Conservation (phyloP, 257 asterid genomes). For the Schizonepeta tenuifolia region DNA sequence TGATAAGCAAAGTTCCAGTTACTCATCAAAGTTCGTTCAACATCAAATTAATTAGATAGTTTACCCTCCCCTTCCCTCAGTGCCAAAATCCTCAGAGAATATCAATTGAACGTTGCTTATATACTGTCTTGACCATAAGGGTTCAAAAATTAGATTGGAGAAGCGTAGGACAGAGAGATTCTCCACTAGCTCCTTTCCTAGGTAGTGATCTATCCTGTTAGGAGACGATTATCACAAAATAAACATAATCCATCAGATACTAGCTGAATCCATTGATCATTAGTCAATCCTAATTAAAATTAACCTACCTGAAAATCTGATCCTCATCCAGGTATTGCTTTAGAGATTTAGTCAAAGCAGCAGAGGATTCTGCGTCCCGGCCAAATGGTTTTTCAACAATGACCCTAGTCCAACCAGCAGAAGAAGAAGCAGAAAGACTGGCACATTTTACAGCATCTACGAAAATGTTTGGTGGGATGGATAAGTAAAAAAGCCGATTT, state of each 20-base stretch:
- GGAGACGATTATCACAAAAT: not conserved
- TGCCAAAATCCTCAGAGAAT: slow-evolving; percentile 96
- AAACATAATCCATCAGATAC: not conserved
- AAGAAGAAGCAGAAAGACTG: slow-evolving; percentile 78
- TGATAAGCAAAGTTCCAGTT: slow-evolving; percentile 7
- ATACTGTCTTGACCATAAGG: slow-evolving; percentile 96
- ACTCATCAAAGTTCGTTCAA: slow-evolving; percentile 2
- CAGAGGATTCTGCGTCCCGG: slow-evolving; percentile 91
- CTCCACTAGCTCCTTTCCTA: slow-evolving; percentile 97
- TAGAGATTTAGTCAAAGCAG: slow-evolving; percentile 82
- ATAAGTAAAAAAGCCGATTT: slow-evolving; percentile 85
- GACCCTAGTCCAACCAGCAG: slow-evolving; percentile 93
- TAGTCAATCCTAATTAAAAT: not conserved
- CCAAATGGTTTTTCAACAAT: slow-evolving; percentile 99
- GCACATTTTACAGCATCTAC: slow-evolving; percentile 88
- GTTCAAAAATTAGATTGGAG: slow-evolving; percentile 91
- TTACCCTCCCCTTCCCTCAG: slow-evolving; percentile 99
- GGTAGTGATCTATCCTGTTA: slow-evolving; percentile 95
- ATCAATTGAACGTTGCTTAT: slow-evolving; percentile 90
- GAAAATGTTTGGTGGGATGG: slow-evolving; percentile 94
- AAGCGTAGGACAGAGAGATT: slow-evolving; percentile 95
- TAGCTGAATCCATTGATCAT: not conserved
- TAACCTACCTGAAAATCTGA: slow-evolving; percentile 79
- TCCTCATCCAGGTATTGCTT: slow-evolving; percentile 86
- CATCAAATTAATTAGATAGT: slow-evolving; percentile 28